Conservation (phyloP, 208 protist genomes). For the Wallacemonas sp. region DNA sequence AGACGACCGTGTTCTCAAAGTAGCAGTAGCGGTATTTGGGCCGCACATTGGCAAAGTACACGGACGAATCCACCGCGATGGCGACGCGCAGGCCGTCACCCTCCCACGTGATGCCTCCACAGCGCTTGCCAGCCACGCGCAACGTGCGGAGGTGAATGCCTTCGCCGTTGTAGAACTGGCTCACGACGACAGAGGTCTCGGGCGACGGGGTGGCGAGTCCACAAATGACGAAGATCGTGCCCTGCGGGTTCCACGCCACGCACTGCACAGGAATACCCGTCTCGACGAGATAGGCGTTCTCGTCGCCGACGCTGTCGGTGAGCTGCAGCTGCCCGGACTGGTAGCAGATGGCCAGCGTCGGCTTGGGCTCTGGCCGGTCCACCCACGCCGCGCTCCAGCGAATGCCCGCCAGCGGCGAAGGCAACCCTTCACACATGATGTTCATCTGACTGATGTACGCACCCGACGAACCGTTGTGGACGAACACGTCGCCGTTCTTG, state of each 20-base stretch:
- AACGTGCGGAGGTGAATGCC: constrained; percentile 92
- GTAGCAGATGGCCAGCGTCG: constrained; percentile 91
- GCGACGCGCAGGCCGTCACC: constrained; percentile 92
- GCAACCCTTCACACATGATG: constrained; percentile 39
- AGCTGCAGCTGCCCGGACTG: constrained; percentile 90
- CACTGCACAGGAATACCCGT: constrained; percentile 68
- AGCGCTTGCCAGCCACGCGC: constrained; percentile 82
- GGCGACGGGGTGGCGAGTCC: constrained; percentile 46
- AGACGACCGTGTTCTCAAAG: constrained; percentile 93
- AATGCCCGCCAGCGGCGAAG: constrained; percentile 54
- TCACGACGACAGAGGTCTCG: constrained; percentile 43
- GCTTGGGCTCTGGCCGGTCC: constrained; percentile 69
- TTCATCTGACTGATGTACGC: constrained; percentile 77
- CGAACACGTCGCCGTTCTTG: constrained; percentile 76
- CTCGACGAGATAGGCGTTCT: constrained; percentile 89
- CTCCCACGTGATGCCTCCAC: constrained; percentile 93
- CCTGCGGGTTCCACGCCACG: constrained; percentile 93
- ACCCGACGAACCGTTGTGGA: constrained; percentile 85
- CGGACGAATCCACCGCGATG: constrained; percentile 93
- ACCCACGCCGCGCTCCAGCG: constrained; percentile 87
- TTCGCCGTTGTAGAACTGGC: constrained; percentile 94
- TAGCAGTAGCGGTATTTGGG: constrained; percentile 95
- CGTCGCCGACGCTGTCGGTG: constrained; percentile 88
- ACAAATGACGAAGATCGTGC: constrained; percentile 90
- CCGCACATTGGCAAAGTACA: constrained; percentile 97